Evolutionary conservation across 345 rosid species (phyloP), one percentile per base, ranked within the genome.

Genomic region (Nasturtium officinale): DNA sequence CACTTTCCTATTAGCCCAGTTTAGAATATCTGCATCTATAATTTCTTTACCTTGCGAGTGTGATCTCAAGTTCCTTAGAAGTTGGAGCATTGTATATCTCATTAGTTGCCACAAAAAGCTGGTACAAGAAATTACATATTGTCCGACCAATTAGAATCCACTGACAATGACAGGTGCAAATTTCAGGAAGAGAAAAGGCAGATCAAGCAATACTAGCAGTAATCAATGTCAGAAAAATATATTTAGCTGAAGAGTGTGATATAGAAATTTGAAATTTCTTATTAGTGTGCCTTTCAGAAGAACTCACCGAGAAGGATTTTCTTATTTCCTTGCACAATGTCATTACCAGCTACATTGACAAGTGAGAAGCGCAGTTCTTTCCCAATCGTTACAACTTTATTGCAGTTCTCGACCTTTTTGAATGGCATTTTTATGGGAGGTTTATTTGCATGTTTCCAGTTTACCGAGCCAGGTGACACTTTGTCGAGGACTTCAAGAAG

Each of bases 31-130:
- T 10, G 83, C 78, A 74, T 95, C 99, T 1, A 92, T 88, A 53
- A 95, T 92, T 81, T 90, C 99, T 77, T 92, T 95, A 70, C 94
- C 98, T 81, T 91, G 93, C 46, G 92, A 83, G 79, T 87, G 96
- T 60, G 85, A 79, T 81, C 99, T 86, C 81, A 95, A 79, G 82
- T 95, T 92, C 80, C 79, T 86, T 80, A 95, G 84, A 66, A 92
- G 99, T 85, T 90, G 97, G 71, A 95, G 91, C 98, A 95, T 95
- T 7, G 87, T 82, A 74, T 81, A 95, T 83, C 99, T 90, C 99
- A 95, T 92, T 65, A 95, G 83, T 78, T 95, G 98, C 99, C 99
- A 95, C 65, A 95, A 61, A 77, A 77, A 85, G 96, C 67, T 8
- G 63, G 48, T 54, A 59, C 13, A 40, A 71, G 23, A 43, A 55